phyloP scores from a whole-genome alignment of 169 alveolate species.

The Toxoplasma gondii region DNA sequence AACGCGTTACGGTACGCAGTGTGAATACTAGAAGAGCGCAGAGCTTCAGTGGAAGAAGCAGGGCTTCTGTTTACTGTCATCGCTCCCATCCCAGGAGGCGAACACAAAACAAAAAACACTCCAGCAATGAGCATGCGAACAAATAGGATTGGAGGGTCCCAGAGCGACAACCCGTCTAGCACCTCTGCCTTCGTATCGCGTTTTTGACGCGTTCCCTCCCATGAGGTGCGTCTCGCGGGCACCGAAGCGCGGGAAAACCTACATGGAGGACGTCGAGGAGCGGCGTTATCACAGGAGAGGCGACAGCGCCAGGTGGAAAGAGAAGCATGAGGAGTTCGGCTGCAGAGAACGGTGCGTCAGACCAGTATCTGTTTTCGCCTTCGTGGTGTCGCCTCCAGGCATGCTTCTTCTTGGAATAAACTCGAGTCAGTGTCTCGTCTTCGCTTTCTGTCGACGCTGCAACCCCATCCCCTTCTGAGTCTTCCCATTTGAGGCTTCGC shows the following conservation, averaged over 20 bases:
- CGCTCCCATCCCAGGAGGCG: too few species aligned
- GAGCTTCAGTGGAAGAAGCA: too few species aligned
- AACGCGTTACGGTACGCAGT: too few species aligned
- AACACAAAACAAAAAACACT: too few species aligned
- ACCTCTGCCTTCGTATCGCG: not conserved
- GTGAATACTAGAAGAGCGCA: too few species aligned
- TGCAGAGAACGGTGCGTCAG: not conserved
- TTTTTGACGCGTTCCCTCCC: not conserved
- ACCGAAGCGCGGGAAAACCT: not conserved
- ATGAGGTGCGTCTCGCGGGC: not conserved
- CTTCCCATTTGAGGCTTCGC: not conserved
- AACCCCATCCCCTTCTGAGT: too few species aligned
- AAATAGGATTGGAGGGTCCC: too few species aligned
- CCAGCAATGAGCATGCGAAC: too few species aligned
- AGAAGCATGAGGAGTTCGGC: not conserved
- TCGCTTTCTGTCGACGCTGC: too few species aligned
- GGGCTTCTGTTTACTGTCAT: too few species aligned
- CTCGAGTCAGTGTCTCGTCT: too few species aligned
- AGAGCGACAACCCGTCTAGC: not conserved
- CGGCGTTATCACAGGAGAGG: slow-evolving; percentile 1
- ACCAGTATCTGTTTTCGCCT: not conserved
- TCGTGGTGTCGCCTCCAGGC: not conserved
- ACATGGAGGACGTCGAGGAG: slow-evolving; percentile 32
- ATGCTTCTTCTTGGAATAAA: not conserved
- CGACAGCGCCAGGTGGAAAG: slow-evolving; percentile 24